Evolutionary conservation across 768 basidiomycete species (phyloP).

Genomic region (Pisolithus albus): DNA sequence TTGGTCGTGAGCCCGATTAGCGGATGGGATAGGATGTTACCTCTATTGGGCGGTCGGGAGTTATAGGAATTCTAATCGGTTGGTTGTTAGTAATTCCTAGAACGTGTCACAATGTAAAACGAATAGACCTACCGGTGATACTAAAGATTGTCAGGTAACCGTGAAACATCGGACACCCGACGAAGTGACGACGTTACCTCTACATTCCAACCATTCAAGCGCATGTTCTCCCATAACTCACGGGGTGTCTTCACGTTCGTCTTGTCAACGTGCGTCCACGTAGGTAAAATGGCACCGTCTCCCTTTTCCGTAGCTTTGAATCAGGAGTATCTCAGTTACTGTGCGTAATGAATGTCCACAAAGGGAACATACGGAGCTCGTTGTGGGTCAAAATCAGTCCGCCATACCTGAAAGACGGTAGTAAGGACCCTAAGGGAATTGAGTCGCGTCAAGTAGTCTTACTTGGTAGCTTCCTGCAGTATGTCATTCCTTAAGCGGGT

Average conservation of each 20-base stretch:
- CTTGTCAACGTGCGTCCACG: constrained; percentile 88
- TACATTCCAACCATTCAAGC: constrained; percentile 83
- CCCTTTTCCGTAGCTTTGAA: constrained; percentile 48
- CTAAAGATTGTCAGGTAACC: constrained; percentile 26
- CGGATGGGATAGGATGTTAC: constrained; percentile 29
- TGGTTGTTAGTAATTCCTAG: constrained; percentile 9
- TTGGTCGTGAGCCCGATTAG: not conserved
- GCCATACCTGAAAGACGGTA: constrained; percentile 53
- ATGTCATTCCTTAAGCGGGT: constrained; percentile 86
- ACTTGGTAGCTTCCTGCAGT: constrained; percentile 74
- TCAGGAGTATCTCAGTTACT: constrained; percentile 3
- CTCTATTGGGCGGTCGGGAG: constrained; percentile 87
- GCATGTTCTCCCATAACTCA: constrained; percentile 81
- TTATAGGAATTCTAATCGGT: constrained; percentile 76
- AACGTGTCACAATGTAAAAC: not conserved
- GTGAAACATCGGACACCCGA: constrained; percentile 1
- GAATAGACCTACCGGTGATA: constrained; percentile 60
- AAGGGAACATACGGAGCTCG: constrained; percentile 58
- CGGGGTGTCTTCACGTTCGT: constrained; percentile 78
- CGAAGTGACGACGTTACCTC: constrained; percentile 42
- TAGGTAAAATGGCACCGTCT: constrained; percentile 79
- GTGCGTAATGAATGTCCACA: not conserved
- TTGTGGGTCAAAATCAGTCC: constrained; percentile 92
- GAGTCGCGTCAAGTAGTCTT: not conserved
- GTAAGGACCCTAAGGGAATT: constrained; percentile 3